Evolutionary conservation across 306 rosid genomes (phyloP), one percentile per base, ranked within the genome.

Genomic region (Neltuma alba): DNA sequence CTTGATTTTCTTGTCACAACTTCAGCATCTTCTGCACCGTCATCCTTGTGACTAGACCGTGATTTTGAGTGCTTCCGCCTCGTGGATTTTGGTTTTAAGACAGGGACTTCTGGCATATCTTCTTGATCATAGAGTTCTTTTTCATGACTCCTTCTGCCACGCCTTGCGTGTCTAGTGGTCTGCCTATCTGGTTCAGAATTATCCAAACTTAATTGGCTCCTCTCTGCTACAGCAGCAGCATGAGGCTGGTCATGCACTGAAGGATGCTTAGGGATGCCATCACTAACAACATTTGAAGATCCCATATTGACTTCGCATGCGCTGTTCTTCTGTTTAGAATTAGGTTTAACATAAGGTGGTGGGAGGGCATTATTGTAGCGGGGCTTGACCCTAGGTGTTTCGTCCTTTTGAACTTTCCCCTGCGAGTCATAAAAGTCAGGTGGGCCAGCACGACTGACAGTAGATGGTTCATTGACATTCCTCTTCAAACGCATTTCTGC

Each of bases 291-390:
- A 73, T 83, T 78, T 20, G 85, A 64, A 72, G 86, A 74, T 72
- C 67, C 88, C 12, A 21, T 55, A 72, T 80, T 77, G 70, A 58
- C 64, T 20, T 63, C 90, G 12, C 16, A 78, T 50, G 78, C 82
- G 76, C 63, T 79, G 77, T 60, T 87, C 85, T 90, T 92, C 60
- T 76, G 75, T 83, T 87, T 90, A 73, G 82, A 76, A 82, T 84
- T 78, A 44, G 86, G 82, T 74, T 95, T 95, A 47, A 95, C 86
- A 78, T 95, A 93, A 15, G 99, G 99, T 55, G 99, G 99, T 69
- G 98, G 98, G 62, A 89, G 73, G 71, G 83, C 85, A 82, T 62
- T 87, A 76, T 74, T 87, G 86, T 76, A 80, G 84, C 77, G 72
- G 47, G 97, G 75, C 83, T 87, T 92, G 80, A 65, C 72, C 80